phyloP scores from a whole-genome alignment of 2,329 filamentous ascomycete genomes.

The Arachnomyces sp. region DNA sequence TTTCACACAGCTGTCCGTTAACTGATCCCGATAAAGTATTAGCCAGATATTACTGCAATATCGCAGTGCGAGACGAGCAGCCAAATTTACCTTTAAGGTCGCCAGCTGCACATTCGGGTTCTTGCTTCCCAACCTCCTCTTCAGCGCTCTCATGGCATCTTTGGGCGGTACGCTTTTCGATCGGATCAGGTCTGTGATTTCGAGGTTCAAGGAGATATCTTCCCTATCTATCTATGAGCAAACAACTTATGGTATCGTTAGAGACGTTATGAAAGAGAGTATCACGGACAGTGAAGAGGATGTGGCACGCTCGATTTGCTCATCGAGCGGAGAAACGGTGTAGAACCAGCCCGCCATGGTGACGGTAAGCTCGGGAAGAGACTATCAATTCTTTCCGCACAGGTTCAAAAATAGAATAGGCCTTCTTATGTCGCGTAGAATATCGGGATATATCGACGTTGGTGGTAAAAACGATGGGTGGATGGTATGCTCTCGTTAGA shows the following conservation, averaged over 20 bases:
- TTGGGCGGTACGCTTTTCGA: constrained; percentile 96
- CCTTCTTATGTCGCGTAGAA: too few species aligned
- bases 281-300: constrained; percentile 75
- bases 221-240: constrained; percentile 51
- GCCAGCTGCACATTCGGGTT: constrained; percentile 96
- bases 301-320: constrained; percentile 93
- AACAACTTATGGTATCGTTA: not conserved
- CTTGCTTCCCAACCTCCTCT: constrained; percentile 89
- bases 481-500: not conserved
- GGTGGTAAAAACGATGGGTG: not conserved
- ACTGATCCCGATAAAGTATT: constrained; percentile 39
- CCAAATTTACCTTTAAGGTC: constrained; percentile 67
- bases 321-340: constrained; percentile 85
- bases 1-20: constrained; percentile 97
- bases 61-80: constrained; percentile 4
- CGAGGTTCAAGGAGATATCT: constrained; percentile 93
- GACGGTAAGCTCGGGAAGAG: constrained; percentile 18
- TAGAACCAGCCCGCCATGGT: constrained; percentile 97
- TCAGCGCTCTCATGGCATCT: constrained; percentile 95
- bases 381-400: too few species aligned
- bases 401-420: too few species aligned
- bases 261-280: constrained; percentile 5
- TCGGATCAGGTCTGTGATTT: constrained; percentile 94
- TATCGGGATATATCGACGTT: not conserved
- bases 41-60: not conserved